Conservation (phyloP, 495 filamentous ascomycete genomes). For the Collariella sp. region DNA sequence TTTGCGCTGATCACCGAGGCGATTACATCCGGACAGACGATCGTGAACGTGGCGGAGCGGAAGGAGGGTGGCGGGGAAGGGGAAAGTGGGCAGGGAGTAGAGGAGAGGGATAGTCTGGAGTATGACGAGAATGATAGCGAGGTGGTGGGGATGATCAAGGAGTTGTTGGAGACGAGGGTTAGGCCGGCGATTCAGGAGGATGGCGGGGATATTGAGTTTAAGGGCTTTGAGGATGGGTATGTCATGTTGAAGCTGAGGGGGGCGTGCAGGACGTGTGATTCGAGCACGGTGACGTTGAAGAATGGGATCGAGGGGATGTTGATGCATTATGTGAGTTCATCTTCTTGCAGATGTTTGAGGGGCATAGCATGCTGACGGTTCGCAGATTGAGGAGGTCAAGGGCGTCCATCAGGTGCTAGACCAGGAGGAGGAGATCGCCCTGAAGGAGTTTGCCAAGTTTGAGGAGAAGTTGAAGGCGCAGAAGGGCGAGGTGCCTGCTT, state of each 20-base stretch:
- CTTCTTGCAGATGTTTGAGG: background rate
- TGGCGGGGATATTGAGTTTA: slow-evolving; percentile 91
- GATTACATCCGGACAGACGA: slow-evolving; percentile 68
- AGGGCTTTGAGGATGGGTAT: slow-evolving; percentile 78
- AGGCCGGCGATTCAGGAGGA: slow-evolving; percentile 94
- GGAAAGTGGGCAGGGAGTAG: slow-evolving; percentile 28
- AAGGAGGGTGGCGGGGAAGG: slow-evolving; percentile 30
- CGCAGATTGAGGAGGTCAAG: slow-evolving; percentile 88
- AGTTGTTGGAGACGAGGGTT: slow-evolving; percentile 92
- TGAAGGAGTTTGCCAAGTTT: slow-evolving; percentile 88
- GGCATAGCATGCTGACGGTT: background rate
- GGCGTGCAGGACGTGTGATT: slow-evolving; percentile 91
- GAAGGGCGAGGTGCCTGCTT: slow-evolving; percentile 47
- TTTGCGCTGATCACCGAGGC: slow-evolving; percentile 91
- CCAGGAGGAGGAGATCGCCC: slow-evolving; percentile 81
- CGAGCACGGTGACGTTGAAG: slow-evolving; percentile 87
- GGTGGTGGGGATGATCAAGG: slow-evolving; percentile 96
- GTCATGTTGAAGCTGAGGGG: slow-evolving; percentile 83
- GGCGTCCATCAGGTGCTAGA: slow-evolving; percentile 87
- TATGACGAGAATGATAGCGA: slow-evolving; percentile 86
- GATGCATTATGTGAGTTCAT: slow-evolving; percentile 56
- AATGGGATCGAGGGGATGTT: slow-evolving; percentile 97
- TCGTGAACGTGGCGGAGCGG: slow-evolving; percentile 66
- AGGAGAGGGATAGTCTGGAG: slow-evolving; percentile 57
- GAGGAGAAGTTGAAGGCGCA: slow-evolving; percentile 85